A percentile compares a stretch with the other conserved stretches of the same genome.
These are phyloP conservation scores for Diaporthe sp. DNA, from an alignment of 2,329 filamentous ascomycete genomes.

Conservation along the genomic window DNA sequence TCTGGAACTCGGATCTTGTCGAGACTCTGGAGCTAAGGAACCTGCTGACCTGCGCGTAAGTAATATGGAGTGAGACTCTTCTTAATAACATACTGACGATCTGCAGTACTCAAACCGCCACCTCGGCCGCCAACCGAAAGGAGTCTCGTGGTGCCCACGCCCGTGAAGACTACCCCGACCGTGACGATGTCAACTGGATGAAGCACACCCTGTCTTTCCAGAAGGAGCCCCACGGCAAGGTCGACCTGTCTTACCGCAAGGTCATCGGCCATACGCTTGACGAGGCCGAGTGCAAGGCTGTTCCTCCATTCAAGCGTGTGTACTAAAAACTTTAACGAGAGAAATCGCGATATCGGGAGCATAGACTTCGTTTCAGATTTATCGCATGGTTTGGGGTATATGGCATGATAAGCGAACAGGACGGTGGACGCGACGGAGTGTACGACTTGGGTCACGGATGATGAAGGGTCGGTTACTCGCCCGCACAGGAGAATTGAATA, in stretches of 20 bases:
- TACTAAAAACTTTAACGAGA: constrained; percentile 70
- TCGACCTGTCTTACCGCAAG: constrained; percentile 86
- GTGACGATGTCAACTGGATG: constrained; percentile 98
- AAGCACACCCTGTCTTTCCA: constrained; percentile 99
- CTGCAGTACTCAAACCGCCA: constrained; percentile 85
- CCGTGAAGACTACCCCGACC: constrained; percentile 94
- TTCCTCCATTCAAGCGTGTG: constrained; percentile 95
- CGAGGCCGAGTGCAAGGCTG: constrained; percentile 94
- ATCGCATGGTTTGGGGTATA: neutral
- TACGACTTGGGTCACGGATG: neutral
- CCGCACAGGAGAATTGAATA: neutral
- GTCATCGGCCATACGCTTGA: constrained; percentile 89
- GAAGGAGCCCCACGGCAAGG: constrained; percentile 88
- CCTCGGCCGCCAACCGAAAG: constrained; percentile 91
- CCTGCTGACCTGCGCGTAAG: constrained; percentile 94
- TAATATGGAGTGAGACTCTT: constrained; percentile 47
- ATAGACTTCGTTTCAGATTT: constrained; percentile 7
- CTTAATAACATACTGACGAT: constrained; percentile 40
- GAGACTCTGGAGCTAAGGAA: constrained; percentile 97
- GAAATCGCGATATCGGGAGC: neutral
- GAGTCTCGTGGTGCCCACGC: constrained; percentile 98
- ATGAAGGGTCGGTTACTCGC: neutral
- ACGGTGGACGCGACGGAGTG: neutral
- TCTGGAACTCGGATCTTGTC: constrained; percentile 98
- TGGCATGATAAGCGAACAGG: neutral